phyloP scores from a whole-genome alignment of 176 grass and related monocot species.

The bread wheat (Triticum aestivum) region DNA sequence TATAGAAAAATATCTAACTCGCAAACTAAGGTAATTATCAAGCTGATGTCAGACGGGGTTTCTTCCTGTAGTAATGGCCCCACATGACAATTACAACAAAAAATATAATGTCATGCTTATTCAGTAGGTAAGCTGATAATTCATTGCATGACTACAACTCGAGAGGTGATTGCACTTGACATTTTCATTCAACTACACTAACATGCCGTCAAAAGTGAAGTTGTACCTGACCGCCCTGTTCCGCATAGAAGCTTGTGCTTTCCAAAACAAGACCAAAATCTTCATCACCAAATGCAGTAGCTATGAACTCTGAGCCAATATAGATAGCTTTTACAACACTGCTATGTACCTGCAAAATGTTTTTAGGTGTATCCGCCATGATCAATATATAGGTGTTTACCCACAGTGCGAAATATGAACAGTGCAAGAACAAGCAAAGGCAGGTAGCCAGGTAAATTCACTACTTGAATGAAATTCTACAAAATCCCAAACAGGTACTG shows the following conservation, averaged over 20 bases:
- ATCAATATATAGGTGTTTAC: constrained; percentile 10
- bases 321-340: constrained; percentile 88
- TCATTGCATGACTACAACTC: background rate
- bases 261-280: constrained; percentile 79
- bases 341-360: constrained; percentile 60
- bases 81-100: background rate
- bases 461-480: background rate
- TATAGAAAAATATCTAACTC: background rate
- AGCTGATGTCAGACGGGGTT: background rate
- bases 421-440: background rate
- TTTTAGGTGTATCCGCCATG: constrained; percentile 18
- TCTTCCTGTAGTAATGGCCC: background rate
- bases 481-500: background rate
- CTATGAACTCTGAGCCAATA: constrained; percentile 63
- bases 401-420: constrained; percentile 7
- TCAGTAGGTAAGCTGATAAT: background rate
- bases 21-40: background rate
- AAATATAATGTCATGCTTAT: background rate
- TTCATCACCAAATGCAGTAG: constrained; percentile 40
- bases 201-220: background rate
- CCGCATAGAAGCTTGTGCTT: constrained; percentile 96
- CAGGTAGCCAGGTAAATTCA: background rate
- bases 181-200: constrained; percentile 24
- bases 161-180: background rate
- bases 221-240: constrained; percentile 95